Conservation (phyloP, 2,329 filamentous ascomycete genomes). For the Cryphonectria parasitica region DNA sequence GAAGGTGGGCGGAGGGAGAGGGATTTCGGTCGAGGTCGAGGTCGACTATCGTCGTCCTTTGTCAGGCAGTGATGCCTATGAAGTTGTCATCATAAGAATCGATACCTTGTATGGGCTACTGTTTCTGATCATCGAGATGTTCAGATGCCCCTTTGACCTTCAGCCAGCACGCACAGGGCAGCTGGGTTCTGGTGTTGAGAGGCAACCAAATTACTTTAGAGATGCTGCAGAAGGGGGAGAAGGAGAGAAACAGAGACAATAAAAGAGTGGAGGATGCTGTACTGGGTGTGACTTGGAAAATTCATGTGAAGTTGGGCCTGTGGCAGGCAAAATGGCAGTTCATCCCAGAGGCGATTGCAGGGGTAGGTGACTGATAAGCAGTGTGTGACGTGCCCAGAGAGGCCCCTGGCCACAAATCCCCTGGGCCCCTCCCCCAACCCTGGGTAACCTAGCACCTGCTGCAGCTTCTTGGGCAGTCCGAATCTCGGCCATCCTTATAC, state of each 20-base stretch:
- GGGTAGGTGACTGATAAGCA: constrained; percentile 9
- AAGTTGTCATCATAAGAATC: constrained; percentile 15
- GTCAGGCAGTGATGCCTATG: not conserved
- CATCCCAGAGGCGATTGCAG: constrained; percentile 6
- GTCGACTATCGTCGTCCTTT: not conserved
- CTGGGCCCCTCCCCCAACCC: not conserved
- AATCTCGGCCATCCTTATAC: not conserved
- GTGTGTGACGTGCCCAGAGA: constrained; percentile 5
- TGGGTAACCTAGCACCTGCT: not conserved
- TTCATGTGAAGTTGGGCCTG: constrained; percentile 2
- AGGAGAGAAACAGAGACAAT: not conserved
- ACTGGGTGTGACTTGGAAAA: not conserved
- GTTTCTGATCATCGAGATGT: not conserved
- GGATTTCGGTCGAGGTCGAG: not conserved
- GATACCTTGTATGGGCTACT: not conserved
- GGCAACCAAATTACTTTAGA: not conserved
- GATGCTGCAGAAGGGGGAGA: not conserved
- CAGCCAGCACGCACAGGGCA: constrained; percentile 3
- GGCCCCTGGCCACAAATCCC: not conserved
- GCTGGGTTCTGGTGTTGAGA: constrained; percentile 4
- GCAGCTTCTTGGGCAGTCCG: not conserved
- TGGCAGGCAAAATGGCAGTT: not conserved
- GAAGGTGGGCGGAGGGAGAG: not conserved
- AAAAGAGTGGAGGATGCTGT: not conserved
- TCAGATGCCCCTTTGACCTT: not conserved